These are phyloP conservation scores for Trebouxia sp. DNA, from an alignment of 139 green algal species.

Conservation along the genomic window DNA sequence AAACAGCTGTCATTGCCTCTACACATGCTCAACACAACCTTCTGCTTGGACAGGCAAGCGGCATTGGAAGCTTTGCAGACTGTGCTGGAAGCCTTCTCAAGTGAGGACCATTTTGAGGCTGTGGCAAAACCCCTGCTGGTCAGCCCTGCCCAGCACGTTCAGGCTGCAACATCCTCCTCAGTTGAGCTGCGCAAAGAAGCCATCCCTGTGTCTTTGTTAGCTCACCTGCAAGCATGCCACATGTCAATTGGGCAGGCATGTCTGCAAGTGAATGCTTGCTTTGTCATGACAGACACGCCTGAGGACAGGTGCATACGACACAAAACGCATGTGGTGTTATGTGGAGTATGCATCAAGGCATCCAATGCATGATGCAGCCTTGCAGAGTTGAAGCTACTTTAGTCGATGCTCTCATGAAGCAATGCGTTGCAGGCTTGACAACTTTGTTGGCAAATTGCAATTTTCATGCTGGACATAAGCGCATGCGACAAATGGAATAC, in stretches of 20 bases:
- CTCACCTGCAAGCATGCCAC: slow-evolving; percentile 49
- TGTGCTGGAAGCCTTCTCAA: background rate
- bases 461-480: too few species aligned
- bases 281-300: too few species aligned
- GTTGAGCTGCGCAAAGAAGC: slow-evolving; percentile 61
- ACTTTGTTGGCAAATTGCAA: too few species aligned
- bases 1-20: background rate
- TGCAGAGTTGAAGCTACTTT: too few species aligned
- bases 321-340: too few species aligned
- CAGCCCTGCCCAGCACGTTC: background rate
- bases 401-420: too few species aligned
- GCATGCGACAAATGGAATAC: too few species aligned
- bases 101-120: background rate
- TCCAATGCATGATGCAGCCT: too few species aligned
- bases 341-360: too few species aligned
- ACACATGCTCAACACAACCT: background rate
- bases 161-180: background rate
- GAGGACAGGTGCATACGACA: too few species aligned
- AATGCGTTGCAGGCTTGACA: too few species aligned
- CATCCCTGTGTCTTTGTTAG: slow-evolving; percentile 68
- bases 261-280: background rate
- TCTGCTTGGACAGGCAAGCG: background rate
- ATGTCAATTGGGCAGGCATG: background rate
- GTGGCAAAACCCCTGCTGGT: background rate
- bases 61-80: background rate